Evolutionary conservation across 371 early-diverging fungal species (phyloP), one percentile per base, ranked within the genome.

Genomic region (Smittium mucronatum): DNA sequence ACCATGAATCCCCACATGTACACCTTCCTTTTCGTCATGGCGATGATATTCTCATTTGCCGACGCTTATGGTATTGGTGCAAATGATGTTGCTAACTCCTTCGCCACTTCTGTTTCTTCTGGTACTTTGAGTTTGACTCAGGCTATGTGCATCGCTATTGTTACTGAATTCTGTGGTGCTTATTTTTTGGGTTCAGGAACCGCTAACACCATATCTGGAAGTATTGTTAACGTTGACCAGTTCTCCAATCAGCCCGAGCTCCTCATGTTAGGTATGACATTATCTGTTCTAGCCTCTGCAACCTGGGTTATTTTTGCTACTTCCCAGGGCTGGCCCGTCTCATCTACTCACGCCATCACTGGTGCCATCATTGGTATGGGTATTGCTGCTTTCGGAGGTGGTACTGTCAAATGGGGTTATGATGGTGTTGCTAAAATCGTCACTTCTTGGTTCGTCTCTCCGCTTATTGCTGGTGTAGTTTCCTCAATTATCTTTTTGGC

Each of bases 41-140:
- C 84, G 68, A 78, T 89, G 72, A 75, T 87, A 36, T 80, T 86
- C 29, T 84, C 88, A 47, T 85, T 87, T 70, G 63, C 79, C 32
- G 89, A 89, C 71, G 88, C 87, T 34, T 87, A 76, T 67, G 84
- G 88, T 70, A 88, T 89, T 68, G 93, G n/a, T n/a, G n/a, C n/a
- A n/a, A n/a, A n/a, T n/a, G n/a, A n/a, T n/a, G n/a, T n/a, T n/a
- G n/a, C n/a, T n/a, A n/a, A n/a, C n/a, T n/a, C n/a, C n/a, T n/a
- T n/a, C n/a, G n/a, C n/a, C n/a, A n/a, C n/a, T n/a, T 89, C 93
- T 25, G 90, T 93, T 63, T 88, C 87, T n/a, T 89, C 93, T 1
- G 87, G 89, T 15, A 88, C 93, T 8, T 72, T 93, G 57, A 85
- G 87, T 15, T 76, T 92, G 35, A 71, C 69, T 2, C 89, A 90